Evolutionary conservation across 306 rosid species (phyloP).

Genomic region (Sesbania bispinosa): DNA sequence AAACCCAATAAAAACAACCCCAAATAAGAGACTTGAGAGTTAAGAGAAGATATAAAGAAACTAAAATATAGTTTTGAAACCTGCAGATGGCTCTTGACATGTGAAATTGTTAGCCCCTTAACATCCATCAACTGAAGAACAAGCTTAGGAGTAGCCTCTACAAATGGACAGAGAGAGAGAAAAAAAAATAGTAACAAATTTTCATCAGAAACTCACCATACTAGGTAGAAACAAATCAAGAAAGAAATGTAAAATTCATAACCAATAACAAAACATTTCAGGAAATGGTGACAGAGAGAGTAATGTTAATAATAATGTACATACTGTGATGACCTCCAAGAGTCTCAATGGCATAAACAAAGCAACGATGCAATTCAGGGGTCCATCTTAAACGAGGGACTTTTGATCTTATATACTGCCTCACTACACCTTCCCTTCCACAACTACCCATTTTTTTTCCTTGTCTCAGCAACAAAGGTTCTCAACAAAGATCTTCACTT

Average conservation of each 20-base stretch:
- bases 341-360: slow-evolving; percentile 73
- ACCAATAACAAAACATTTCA: no score
- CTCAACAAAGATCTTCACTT: not conserved
- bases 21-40: not conserved
- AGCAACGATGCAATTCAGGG: slow-evolving; percentile 87
- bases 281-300: no score
- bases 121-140: slow-evolving; percentile 98
- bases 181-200: not conserved
- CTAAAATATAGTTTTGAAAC: no score
- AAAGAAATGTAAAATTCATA: no score
- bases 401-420: slow-evolving; percentile 89
- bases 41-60: not conserved
- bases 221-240: no score
- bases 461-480: no score
- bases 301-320: not conserved
- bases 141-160: slow-evolving; percentile 96
- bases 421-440: slow-evolving; percentile 84
- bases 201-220: not conserved
- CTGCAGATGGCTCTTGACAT: slow-evolving; percentile 99
- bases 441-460: slow-evolving; percentile 52
- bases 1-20: no score
- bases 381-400: slow-evolving; percentile 98
- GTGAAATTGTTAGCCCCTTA: slow-evolving; percentile 94
- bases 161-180: no score
- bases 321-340: slow-evolving; percentile 96